Evolutionary conservation across 345 rosid species (phyloP), one percentile per base, ranked within the genome.

Genomic region (Firmiana major): DNA sequence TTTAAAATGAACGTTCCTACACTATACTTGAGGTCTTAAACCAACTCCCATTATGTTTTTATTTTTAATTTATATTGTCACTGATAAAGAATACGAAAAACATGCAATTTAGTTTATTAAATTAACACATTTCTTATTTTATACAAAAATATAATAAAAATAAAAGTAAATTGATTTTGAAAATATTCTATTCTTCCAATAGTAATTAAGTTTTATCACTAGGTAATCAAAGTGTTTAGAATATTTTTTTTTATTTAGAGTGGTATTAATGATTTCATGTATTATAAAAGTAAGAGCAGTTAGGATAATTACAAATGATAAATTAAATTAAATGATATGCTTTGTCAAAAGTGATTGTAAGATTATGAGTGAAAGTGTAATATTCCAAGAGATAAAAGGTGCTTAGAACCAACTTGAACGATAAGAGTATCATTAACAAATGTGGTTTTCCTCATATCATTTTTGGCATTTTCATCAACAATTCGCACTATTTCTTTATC

Each of bases 1-100:
- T 71, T 77, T 81, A 9, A 77, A 83, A 81, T 68, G 53, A 73
- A 60, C 73, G 81, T 81, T 77, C 82, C 46, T 13, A 40, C 46
- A 24, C 67, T 53, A 17, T 46, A 58, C 24, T 63, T 77, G 71
- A 2, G 21, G 31, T 51, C 34, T 13, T 46, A 31, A 62, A 51
- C 24, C 34, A 75, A 55, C 71, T 2, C 36, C 11, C 49, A 22
- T 45, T 48, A 7, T 26, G 5, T 64, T 36, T 36, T 36, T 4
- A 36, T 51, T 19, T 0, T 63, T 21, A 9, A 9, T 22, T 68
- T 36, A 2, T 51, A 7, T 63, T 57, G 46, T 34, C 53, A 31
- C 42, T 36, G 38, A 36, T 36, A 36, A 36, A 36, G 38, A 36
- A 36, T 36, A 36, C 6, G 38, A 36, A 36, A 36, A 36, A 36